A percentile compares a stretch with the other conserved stretches of the same genome.
These are phyloP conservation scores for Ustilago trichophora DNA, from an alignment of 1,284 basidiomycete genomes.

Conservation along the genomic window DNA sequence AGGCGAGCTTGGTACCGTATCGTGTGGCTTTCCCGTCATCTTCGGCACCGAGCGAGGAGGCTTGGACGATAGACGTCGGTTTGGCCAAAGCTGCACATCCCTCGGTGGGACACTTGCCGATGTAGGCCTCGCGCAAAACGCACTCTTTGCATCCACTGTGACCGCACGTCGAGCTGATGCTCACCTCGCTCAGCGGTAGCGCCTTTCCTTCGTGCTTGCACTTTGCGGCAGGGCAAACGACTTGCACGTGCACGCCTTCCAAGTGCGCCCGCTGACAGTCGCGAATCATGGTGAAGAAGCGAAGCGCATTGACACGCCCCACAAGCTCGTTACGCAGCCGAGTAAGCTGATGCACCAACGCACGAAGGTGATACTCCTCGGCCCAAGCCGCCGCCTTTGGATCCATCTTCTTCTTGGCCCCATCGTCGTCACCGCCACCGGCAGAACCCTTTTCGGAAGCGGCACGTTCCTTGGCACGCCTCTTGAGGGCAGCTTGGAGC, in stretches of 20 bases:
- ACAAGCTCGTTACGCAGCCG: slow-evolving; percentile 52
- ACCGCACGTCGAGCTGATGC: slow-evolving; percentile 51
- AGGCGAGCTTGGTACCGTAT: slow-evolving; percentile 88
- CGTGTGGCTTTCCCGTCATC: slow-evolving; percentile 72
- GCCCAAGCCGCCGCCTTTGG: slow-evolving; percentile 41
- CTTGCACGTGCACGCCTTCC: slow-evolving; percentile 24
- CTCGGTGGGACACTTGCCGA: slow-evolving; percentile 48
- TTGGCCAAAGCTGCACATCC: slow-evolving; percentile 49
- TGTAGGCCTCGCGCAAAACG: slow-evolving; percentile 47
- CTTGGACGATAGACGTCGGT: slow-evolving; percentile 46
- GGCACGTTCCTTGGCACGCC: slow-evolving; percentile 33
- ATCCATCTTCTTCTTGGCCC: slow-evolving; percentile 26
- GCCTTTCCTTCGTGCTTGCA: slow-evolving; percentile 25
- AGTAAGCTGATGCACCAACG: slow-evolving; percentile 50
- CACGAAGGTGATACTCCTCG: slow-evolving; percentile 45
- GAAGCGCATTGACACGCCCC: slow-evolving; percentile 46
- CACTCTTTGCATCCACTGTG: slow-evolving; percentile 48
- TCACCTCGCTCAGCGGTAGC: slow-evolving; percentile 33
- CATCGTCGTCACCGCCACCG: slow-evolving; percentile 31
- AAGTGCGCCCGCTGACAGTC: slow-evolving; percentile 49
- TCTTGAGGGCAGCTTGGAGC: slow-evolving; percentile 42
- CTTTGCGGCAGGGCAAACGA: slow-evolving; percentile 39
- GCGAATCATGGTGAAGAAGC: slow-evolving; percentile 54
- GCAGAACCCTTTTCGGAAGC: slow-evolving; percentile 27
- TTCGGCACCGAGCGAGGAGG: slow-evolving; percentile 45